These are phyloP conservation scores for Acanthamoeba culbertsoni DNA, from an alignment of 208 protist genomes.

Conservation along the genomic window DNA sequence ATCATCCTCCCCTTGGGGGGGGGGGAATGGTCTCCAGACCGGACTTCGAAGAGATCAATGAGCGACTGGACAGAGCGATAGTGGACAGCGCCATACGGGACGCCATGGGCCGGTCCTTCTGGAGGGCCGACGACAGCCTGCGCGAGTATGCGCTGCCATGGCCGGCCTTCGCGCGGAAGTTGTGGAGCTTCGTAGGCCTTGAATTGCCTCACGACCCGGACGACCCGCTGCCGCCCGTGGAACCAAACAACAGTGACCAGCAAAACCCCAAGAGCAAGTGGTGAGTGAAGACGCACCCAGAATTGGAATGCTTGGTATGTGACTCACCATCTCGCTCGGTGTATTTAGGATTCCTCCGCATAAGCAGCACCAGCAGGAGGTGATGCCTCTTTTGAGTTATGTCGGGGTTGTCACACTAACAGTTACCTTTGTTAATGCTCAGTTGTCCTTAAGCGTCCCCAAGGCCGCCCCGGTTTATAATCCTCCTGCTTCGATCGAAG, in stretches of 20 bases:
- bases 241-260: not conserved
- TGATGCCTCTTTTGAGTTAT: no score
- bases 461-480: not conserved
- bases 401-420: no score
- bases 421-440: no score
- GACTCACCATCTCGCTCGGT: not conserved
- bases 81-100: constrained; percentile 11
- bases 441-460: not conserved
- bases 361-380: not conserved
- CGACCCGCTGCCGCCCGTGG: not conserved
- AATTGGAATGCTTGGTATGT: not conserved
- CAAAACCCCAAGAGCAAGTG: not conserved
- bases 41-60: constrained; percentile 39
- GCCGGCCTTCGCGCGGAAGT: not conserved
- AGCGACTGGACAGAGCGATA: not conserved
- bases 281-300: not conserved
- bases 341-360: not conserved
- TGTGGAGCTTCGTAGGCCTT: not conserved
- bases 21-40: no score
- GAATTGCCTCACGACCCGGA: not conserved
- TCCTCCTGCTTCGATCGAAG: not conserved
- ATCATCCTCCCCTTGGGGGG: not conserved
- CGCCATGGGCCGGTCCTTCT: not conserved
- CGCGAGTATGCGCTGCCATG: not conserved
- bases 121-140: not conserved